Evolutionary conservation across 2,329 filamentous ascomycete genomes (phyloP), one percentile per base, ranked within the genome.

Genomic region (Coniochaeta sp.): DNA sequence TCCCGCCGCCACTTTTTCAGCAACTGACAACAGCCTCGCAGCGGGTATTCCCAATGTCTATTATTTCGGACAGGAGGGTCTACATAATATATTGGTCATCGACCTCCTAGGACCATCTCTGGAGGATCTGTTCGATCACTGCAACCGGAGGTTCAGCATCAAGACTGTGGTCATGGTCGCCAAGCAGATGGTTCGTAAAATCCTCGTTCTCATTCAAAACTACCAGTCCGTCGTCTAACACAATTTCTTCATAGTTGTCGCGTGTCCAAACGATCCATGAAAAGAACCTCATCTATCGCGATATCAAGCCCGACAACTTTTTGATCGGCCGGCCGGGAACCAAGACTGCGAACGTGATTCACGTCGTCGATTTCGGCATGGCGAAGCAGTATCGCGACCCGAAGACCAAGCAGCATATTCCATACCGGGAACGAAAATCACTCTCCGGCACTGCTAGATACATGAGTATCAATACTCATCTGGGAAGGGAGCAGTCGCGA

Each of bases 231-330:
- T 62, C 6, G 63, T 19, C 74, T 77, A 62, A 73, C 66, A 31
- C 16, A 9, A 31, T 50, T 50, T 40, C 28, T 28, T 62, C 31
- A 68, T 36, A 91, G 89, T 84, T 97, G 58, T 97, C 93, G 36
- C 87, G 93, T 65, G 93, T 99, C 28, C 93, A 88, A 76, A 87
- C 84, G 1, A 98, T 99, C 67, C 93, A 99, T 81, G 95, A 98
- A 78, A 97, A 97, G 85, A 98, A 98, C 76, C 83, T 98, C 64
- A 98, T 99, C 74, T 98, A 99, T 78, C 89, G 95, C 67, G 95
- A 99, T 73, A 98, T 99, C 82, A 99, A 99, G 77, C 95, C 95
- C 60, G 95, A 99, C 80, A 99, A 99, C 81, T 98, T 99, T 79
- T 84, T 99, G 64, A 97, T 98, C 69, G 95, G 95, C 59, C 88